These are phyloP conservation scores for Alternaria tenuissima DNA, from an alignment of 2,329 filamentous ascomycete species.

Conservation along the genomic window DNA sequence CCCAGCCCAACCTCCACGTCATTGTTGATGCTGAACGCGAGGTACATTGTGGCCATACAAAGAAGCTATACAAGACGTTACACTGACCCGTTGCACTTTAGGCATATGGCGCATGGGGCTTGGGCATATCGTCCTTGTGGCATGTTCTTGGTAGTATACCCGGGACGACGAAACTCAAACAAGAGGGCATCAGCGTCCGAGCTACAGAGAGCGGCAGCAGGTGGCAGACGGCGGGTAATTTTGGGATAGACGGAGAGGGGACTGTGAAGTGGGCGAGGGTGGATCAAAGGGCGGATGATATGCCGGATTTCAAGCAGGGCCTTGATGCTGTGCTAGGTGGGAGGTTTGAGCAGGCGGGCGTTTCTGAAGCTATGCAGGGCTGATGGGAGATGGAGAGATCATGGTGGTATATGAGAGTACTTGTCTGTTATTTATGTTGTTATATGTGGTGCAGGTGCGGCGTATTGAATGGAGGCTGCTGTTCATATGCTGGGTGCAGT, in stretches of 20 bases:
- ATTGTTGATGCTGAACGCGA: conserved; percentile 68
- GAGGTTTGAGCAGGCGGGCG: not conserved
- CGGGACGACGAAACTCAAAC: conserved; percentile 64
- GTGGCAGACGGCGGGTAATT: conserved; percentile 75
- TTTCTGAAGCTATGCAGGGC: not conserved
- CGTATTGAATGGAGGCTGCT: no score
- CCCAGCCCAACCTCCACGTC: conserved; percentile 64
- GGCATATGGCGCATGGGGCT: conserved; percentile 71
- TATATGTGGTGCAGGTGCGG: no score
- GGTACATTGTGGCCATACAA: not conserved
- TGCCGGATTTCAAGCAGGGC: conserved; percentile 63
- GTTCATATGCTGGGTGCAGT: no score
- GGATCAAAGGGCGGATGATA: conserved; percentile 60
- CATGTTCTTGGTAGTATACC: conserved; percentile 68
- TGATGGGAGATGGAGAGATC: no score
- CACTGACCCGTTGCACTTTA: no score
- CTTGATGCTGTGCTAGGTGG: conserved; percentile 36
- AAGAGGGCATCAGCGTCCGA: conserved; percentile 72
- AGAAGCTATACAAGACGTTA: no score
- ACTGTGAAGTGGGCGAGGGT: conserved; percentile 62
- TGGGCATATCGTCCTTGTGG: conserved; percentile 68
- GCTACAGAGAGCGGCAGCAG: conserved; percentile 70
- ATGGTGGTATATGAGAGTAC: no score
- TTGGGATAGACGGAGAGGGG: conserved; percentile 65
- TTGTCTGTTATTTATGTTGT: no score